Conservation (phyloP, 1,139 yeast species). For the Blastobotrys indianensis region DNA sequence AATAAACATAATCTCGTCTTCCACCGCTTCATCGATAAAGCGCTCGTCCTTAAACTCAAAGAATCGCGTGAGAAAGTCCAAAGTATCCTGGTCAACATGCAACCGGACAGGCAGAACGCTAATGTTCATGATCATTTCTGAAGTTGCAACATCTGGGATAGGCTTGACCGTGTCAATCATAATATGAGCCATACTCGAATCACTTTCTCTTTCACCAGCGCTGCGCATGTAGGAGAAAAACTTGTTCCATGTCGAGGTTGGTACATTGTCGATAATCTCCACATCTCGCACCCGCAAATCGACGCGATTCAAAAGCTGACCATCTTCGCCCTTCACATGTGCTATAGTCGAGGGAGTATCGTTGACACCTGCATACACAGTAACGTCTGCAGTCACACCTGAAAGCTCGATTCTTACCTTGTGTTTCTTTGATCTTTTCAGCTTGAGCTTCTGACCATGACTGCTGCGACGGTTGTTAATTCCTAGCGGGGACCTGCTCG, state of each 20-base stretch:
- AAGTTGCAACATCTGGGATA: conserved; percentile 53
- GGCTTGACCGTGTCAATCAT: conserved; percentile 61
- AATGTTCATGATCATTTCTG: conserved; percentile 58
- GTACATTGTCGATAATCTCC: conserved; percentile 68
- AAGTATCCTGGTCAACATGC: conserved; percentile 88
- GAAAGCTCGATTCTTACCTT: conserved; percentile 57
- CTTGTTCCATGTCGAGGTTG: conserved; percentile 89
- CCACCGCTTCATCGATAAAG: conserved; percentile 38
- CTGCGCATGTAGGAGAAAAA: conserved; percentile 65
- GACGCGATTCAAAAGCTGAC: conserved; percentile 46
- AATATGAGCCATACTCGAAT: conserved; percentile 57
- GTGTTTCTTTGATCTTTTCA: conserved; percentile 59
- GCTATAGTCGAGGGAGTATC: conserved; percentile 18
- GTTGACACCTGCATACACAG: conserved; percentile 41
- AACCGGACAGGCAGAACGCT: conserved; percentile 67
- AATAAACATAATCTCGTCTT: conserved; percentile 57
- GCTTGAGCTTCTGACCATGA: conserved; percentile 34
- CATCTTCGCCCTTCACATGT: conserved; percentile 29
- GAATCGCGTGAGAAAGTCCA: conserved; percentile 75
- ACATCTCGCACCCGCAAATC: conserved; percentile 45
- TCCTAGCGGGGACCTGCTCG: background rate
- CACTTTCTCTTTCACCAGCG: conserved; percentile 64
- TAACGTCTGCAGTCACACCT: conserved; percentile 45
- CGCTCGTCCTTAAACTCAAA: conserved; percentile 73
- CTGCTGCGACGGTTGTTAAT: background rate